phyloP scores from a whole-genome alignment of 768 basidiomycete species.

The Tephrocybe sp. region DNA sequence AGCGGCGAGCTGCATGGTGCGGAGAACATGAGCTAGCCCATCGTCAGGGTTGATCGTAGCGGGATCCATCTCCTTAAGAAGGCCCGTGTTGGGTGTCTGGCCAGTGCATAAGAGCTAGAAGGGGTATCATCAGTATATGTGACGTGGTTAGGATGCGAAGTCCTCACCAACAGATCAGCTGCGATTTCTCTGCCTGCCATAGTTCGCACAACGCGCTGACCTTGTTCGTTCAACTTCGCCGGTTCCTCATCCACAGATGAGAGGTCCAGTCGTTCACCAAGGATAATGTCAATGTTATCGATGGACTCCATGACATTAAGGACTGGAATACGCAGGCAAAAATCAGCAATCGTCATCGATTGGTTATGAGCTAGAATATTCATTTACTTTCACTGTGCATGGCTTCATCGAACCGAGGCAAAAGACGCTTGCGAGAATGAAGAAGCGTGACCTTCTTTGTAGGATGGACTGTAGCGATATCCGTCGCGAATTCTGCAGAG shows the following conservation, averaged over 20 bases:
- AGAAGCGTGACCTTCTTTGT: slow-evolving; percentile 53
- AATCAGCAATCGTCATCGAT: background rate
- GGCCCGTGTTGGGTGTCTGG: slow-evolving; percentile 52
- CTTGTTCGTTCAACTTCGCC: slow-evolving; percentile 22
- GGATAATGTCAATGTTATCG: slow-evolving; percentile 42
- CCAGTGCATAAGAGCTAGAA: slow-evolving; percentile 58
- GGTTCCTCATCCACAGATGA: slow-evolving; percentile 27
- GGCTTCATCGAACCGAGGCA: background rate
- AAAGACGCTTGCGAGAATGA: slow-evolving; percentile 39
- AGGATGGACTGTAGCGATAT: slow-evolving; percentile 55
- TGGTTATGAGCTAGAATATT: too few species aligned
- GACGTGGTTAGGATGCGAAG: too few species aligned
- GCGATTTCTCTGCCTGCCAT: slow-evolving; percentile 46
- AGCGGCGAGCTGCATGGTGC: slow-evolving; percentile 49
- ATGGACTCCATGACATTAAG: slow-evolving; percentile 37
- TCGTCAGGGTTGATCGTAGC: slow-evolving; percentile 36
- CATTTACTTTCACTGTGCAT: background rate
- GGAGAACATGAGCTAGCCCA: slow-evolving; percentile 42
- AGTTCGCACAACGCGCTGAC: slow-evolving; percentile 41
- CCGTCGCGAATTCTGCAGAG: slow-evolving; percentile 56
- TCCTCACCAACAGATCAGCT: slow-evolving; percentile 50
- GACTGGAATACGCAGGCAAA: slow-evolving; percentile 21
- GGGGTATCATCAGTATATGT: background rate
- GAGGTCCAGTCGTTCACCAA: slow-evolving; percentile 54
- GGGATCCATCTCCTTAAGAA: slow-evolving; percentile 43